Base-by-base conservation (phyloP, 2,329 filamentous ascomycete species). In the Talaromyces sp. region DNA sequence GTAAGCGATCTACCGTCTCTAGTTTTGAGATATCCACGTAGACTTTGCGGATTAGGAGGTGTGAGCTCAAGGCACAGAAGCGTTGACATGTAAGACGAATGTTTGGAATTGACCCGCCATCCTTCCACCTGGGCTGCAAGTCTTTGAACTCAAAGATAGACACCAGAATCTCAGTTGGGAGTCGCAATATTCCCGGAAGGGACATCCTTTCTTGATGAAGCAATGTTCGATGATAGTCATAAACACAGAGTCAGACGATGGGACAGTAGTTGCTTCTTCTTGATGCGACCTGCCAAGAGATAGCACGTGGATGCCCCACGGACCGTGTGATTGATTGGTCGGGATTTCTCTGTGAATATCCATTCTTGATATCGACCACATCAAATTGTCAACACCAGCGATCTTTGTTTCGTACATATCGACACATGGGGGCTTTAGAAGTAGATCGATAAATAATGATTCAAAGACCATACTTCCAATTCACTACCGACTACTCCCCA, bases 401-500 rank as follows among this genome's bases (percentile, higher is more conserved):
- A 17, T 34, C 6, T 29, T 34, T 34, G 29, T 27, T 22, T 19
- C 17, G n/a, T 34, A 49, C 22, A 25, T 27, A 27, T 13, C 4
- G 22, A 49, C 3, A 49, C 5, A 0, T 25, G 10, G n/a, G 7
- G 40, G n/a, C 40, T 22, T 10, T 15, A 7, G 5, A 17, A 1
- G 5, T 6, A 6, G 4, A 47, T 47, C 8, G 19, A 11, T 11
- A n/a, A n/a, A 43, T 22, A 8, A 13, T 22, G 31, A 47, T 49
- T 25, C 10, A 11, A 19, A 13, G 13, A 22, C 19, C 17, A 34
- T 19, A 54, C 17, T 34, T 27, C 51, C 29, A 15, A n/a, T 36
- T 54, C 8, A 11, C n/a, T 13, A 13, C 10, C 0, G 10, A 15
- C 36, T 63, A 85, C 70, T 87, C 84, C 27, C 85, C 85, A 72